phyloP scores from a whole-genome alignment of 805 yeast species.

The Starmerella vaccinii region DNA sequence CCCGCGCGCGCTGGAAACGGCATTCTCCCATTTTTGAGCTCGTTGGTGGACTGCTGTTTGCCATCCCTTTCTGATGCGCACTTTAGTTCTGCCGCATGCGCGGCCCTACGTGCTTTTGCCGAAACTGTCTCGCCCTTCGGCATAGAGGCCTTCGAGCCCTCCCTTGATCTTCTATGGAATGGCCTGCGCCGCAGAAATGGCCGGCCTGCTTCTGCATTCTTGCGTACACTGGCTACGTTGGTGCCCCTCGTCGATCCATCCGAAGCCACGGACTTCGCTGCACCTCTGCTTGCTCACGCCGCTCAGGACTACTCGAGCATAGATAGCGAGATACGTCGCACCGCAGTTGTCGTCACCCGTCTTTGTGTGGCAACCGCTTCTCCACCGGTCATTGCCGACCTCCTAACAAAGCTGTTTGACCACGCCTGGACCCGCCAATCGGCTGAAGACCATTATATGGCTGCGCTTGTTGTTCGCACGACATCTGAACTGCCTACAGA shows the following conservation, averaged over 20 bases:
- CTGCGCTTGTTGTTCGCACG: slow-evolving; percentile 49
- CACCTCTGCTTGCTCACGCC: slow-evolving; percentile 58
- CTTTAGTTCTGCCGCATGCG: slow-evolving; percentile 61
- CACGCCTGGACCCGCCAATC: slow-evolving; percentile 1
- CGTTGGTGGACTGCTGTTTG: slow-evolving; percentile 41
- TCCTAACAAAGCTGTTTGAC: slow-evolving; percentile 37
- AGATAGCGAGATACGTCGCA: slow-evolving; percentile 76
- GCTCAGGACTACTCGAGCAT: slow-evolving; percentile 67
- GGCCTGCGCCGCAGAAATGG: slow-evolving; percentile 75
- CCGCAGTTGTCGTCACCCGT: slow-evolving; percentile 58
- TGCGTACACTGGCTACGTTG: slow-evolving; percentile 66
- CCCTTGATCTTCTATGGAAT: slow-evolving; percentile 68
- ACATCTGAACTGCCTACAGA: slow-evolving; percentile 63
- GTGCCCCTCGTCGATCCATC: slow-evolving; percentile 83
- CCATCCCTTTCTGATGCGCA: slow-evolving; percentile 50
- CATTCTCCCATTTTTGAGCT: slow-evolving; percentile 61
- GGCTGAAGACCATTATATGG: slow-evolving; percentile 35
- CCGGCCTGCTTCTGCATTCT: slow-evolving; percentile 52
- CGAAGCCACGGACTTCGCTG: slow-evolving; percentile 65
- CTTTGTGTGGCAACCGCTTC: slow-evolving; percentile 53
- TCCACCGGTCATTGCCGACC: slow-evolving; percentile 40
- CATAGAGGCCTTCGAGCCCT: slow-evolving; percentile 68
- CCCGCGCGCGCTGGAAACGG: slow-evolving; percentile 53
- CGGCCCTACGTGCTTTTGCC: slow-evolving; percentile 63
- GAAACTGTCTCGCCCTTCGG: slow-evolving; percentile 82